A percentile compares a stretch with the other conserved stretches of the same genome.
phyloP scores from a whole-genome alignment of 768 basidiomycete species.

The Russula earlei region DNA sequence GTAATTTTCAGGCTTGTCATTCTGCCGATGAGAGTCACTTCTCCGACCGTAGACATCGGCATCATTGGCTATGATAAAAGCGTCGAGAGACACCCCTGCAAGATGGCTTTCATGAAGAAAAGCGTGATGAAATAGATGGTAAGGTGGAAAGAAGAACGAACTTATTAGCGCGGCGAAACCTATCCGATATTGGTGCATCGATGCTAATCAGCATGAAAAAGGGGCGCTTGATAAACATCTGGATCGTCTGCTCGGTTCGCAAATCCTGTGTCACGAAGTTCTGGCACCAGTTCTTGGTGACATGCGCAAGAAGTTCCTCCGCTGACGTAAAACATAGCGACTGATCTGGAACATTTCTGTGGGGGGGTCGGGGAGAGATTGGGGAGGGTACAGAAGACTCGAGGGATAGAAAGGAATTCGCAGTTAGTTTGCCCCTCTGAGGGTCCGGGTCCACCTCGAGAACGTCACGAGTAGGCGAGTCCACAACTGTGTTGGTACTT shows the following conservation, averaged over 20 bases:
- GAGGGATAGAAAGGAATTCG: slow-evolving; percentile 15
- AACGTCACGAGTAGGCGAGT: neutral
- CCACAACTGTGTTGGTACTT: neutral
- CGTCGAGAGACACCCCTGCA: slow-evolving; percentile 42
- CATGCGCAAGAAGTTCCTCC: slow-evolving; percentile 53
- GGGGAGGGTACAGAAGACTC: slow-evolving; percentile 9
- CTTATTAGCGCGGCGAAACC: slow-evolving; percentile 54
- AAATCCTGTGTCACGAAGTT: slow-evolving; percentile 80
- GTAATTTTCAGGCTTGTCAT: neutral
- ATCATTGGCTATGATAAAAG: slow-evolving; percentile 72
- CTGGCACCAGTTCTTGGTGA: slow-evolving; percentile 71
- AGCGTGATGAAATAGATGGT: slow-evolving; percentile 1
- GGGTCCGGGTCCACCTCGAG: neutral
- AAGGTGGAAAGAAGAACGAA: slow-evolving; percentile 19
- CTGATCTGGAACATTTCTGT: slow-evolving; percentile 3
- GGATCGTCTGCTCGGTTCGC: slow-evolving; percentile 43
- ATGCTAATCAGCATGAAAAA: slow-evolving; percentile 81
- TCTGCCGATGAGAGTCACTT: neutral
- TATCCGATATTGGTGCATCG: slow-evolving; percentile 69
- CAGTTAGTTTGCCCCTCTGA: neutral
- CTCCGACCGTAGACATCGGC: slow-evolving; percentile 46
- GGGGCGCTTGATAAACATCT: slow-evolving; percentile 71
- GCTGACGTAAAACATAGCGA: slow-evolving; percentile 37
- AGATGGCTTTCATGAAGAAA: slow-evolving; percentile 8
- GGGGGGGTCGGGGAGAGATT: slow-evolving; percentile 1